Conservation (phyloP, 176 grass and related monocot species). For the Tillandsia leiboldiana region DNA sequence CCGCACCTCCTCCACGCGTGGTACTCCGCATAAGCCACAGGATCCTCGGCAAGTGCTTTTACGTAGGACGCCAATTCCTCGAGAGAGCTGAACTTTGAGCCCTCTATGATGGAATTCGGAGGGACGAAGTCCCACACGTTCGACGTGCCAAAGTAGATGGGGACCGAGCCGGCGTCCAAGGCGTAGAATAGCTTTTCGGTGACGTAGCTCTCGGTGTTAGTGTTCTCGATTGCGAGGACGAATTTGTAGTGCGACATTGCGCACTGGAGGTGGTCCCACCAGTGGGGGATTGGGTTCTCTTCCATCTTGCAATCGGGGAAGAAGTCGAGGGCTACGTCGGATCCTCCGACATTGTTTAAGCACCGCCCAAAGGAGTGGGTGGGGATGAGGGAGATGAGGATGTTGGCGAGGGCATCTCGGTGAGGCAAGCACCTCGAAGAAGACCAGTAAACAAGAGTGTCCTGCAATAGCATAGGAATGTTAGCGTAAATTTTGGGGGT, state of each 20-base stretch:
- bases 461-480: slow-evolving; percentile 14
- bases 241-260: slow-evolving; percentile 66
- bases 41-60: slow-evolving; percentile 37
- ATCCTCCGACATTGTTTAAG: slow-evolving; percentile 42
- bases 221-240: slow-evolving; percentile 56
- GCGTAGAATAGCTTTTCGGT: slow-evolving; percentile 57
- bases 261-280: slow-evolving; percentile 61
- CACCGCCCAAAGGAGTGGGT: slow-evolving; percentile 44
- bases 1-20: slow-evolving; percentile 54
- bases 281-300: slow-evolving; percentile 22
- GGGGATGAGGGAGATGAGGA: slow-evolving; percentile 26
- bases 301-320: slow-evolving; percentile 37
- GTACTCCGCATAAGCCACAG: slow-evolving; percentile 51
- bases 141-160: slow-evolving; percentile 43
- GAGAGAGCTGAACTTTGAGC: slow-evolving; percentile 27
- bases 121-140: slow-evolving; percentile 46
- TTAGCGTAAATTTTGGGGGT: background rate
- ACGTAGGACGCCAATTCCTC: slow-evolving; percentile 38
- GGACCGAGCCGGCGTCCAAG: slow-evolving; percentile 39
- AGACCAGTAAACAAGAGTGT: slow-evolving; percentile 52
- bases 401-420: slow-evolving; percentile 26
- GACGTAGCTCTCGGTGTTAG: slow-evolving; percentile 35
- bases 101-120: slow-evolving; percentile 45
- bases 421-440: slow-evolving; percentile 40
- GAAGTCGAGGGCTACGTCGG: slow-evolving; percentile 25